Evolutionary conservation across 2,329 filamentous ascomycete genomes (phyloP).

Genomic region (Lachnellula arida): DNA sequence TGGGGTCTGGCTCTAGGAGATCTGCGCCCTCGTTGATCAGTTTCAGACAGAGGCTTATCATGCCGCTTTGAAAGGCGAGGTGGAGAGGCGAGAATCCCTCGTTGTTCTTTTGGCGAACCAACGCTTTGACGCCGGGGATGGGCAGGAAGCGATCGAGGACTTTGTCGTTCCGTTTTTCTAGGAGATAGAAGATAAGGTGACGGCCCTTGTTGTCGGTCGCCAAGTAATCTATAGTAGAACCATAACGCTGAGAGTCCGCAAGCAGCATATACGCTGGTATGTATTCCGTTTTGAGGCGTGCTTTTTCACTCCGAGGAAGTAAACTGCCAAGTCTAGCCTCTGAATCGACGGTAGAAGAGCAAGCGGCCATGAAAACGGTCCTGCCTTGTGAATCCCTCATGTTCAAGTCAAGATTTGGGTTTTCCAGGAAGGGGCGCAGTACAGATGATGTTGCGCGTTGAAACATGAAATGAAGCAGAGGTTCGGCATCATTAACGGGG

Average conservation of each 20-base stretch:
- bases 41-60: not conserved
- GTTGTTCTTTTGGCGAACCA: conserved; percentile 5
- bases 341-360: not conserved
- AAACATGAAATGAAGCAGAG: not conserved
- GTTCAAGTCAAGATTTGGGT: conserved; percentile 2
- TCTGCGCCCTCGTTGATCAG: conserved; percentile 6
- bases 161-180: not conserved
- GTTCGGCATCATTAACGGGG: not conserved
- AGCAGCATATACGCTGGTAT: not conserved
- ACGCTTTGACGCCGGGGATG: not conserved
- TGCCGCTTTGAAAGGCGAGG: not conserved
- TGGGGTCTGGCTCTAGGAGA: conserved; percentile 7
- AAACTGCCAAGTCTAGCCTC: not conserved
- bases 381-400: conserved; percentile 3
- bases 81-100: conserved; percentile 10
- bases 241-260: not conserved
- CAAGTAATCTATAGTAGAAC: not conserved
- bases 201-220: not conserved
- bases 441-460: conserved; percentile 1
- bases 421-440: conserved; percentile 3
- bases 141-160: not conserved
- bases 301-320: not conserved
- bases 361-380: conserved; percentile 8
- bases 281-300: not conserved
- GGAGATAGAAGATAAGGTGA: not conserved